phyloP scores from a whole-genome alignment of 2,329 filamentous ascomycete species.

The Fonsecaea pugnacius region DNA sequence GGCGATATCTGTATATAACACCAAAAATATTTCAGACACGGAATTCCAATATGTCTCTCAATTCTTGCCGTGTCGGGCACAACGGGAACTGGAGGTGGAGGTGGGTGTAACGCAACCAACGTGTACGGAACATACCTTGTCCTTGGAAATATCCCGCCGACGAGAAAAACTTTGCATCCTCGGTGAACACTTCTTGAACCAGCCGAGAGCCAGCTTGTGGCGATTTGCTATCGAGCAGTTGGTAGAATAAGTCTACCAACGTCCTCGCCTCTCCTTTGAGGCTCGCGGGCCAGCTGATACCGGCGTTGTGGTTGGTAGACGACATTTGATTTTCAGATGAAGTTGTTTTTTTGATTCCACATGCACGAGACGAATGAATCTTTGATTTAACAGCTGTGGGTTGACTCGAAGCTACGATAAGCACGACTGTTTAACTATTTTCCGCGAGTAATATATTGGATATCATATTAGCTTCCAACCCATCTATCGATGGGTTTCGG shows the following conservation, averaged over 20 bases:
- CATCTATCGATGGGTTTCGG: not conserved
- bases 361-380: not conserved
- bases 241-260: not conserved
- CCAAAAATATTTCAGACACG: not conserved
- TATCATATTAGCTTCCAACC: not conserved
- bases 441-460: not conserved
- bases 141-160: not conserved
- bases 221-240: constrained; percentile 4
- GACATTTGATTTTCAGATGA: not conserved
- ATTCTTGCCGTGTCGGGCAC: not conserved
- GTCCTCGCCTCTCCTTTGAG: not conserved
- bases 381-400: not conserved
- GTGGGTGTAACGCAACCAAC: not conserved
- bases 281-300: not conserved
- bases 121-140: not conserved
- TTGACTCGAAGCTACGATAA: not conserved
- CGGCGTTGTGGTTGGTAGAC: not conserved
- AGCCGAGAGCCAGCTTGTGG: not conserved
- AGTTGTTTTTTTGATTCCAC: not conserved
- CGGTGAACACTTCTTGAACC: constrained; percentile 1
- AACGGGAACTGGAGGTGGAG: not conserved
- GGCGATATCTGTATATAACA: not conserved
- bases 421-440: not conserved
- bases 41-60: not conserved
- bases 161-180: constrained; percentile 1